phyloP scores from a whole-genome alignment of 148 eudicot genomes.

The Cornus controversa region DNA sequence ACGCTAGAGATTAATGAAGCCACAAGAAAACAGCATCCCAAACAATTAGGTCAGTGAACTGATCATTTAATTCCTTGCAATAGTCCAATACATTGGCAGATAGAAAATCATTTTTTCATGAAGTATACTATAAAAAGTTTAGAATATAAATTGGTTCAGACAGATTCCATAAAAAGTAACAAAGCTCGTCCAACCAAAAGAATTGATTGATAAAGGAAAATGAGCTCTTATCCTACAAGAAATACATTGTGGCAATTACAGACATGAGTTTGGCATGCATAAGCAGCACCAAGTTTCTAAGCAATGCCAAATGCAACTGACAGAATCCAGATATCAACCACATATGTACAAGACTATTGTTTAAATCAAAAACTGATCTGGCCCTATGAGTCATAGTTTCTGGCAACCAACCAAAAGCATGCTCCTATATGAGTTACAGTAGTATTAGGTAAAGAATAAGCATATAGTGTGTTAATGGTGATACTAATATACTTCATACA shows the following conservation, averaged over 20 bases:
- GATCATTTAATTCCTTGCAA: background rate
- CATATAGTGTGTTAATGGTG: too few relatives aligned
- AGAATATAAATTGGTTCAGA: background rate
- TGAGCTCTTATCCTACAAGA: background rate
- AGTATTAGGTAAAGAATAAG: too few relatives aligned
- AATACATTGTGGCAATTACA: background rate
- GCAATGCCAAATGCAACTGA: background rate
- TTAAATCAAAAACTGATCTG: background rate
- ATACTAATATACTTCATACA: too few relatives aligned
- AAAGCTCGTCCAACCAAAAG: background rate
- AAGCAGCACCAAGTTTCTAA: background rate
- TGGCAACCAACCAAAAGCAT: too few relatives aligned
- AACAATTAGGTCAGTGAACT: background rate
- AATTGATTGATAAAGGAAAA: background rate
- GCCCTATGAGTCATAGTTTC: background rate
- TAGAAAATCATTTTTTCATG: background rate
- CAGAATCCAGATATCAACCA: background rate
- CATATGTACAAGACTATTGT: background rate
- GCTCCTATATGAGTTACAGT: background rate
- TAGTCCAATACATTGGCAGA: background rate
- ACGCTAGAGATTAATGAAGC: slow-evolving; percentile 6
- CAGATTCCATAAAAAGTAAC: background rate
- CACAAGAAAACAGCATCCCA: background rate
- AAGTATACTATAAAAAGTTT: too few relatives aligned
- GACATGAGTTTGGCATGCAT: background rate